A percentile compares a stretch with the other conserved stretches of the same genome.
phyloP scores from a whole-genome alignment of 495 filamentous ascomycete species.

The Xylaria castorea region DNA sequence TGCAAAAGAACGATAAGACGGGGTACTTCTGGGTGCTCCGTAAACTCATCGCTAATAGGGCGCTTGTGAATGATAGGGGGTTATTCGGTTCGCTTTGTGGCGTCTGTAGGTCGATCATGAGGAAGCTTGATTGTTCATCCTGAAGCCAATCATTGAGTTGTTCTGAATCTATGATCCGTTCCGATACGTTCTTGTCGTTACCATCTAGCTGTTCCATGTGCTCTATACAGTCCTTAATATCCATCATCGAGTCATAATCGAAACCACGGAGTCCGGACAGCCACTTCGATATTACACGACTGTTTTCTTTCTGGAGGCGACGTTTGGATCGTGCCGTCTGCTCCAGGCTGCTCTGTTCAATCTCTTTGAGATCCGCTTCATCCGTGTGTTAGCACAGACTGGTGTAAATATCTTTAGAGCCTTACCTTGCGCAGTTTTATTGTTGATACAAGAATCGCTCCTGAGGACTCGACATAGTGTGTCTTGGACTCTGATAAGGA shows the following conservation, averaged over 20 bases:
- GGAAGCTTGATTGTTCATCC: not conserved
- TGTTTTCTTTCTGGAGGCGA: not conserved
- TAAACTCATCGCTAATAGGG: not conserved
- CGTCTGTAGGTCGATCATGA: conserved; percentile 4
- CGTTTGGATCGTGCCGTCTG: not conserved
- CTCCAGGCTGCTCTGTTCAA: not conserved
- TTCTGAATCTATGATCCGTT: not conserved
- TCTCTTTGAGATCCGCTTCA: conserved; percentile 4
- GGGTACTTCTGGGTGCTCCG: not conserved
- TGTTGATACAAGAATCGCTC: not conserved
- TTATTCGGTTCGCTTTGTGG: not conserved
- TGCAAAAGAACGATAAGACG: not conserved
- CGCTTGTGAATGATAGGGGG: conserved; percentile 4
- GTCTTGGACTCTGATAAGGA: conserved; percentile 3
- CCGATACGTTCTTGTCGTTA: not conserved
- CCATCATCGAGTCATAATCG: not conserved
- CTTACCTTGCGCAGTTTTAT: not conserved
- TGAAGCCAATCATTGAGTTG: not conserved
- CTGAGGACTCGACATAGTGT: not conserved
- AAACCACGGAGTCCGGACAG: not conserved
- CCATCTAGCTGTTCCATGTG: not conserved
- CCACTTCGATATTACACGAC: not conserved
- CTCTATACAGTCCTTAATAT: not conserved
- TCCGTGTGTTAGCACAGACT: not conserved
- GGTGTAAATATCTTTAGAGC: not conserved